phyloP scores from a whole-genome alignment of 2,329 filamentous ascomycete species.

The Penicillium decumbens region DNA sequence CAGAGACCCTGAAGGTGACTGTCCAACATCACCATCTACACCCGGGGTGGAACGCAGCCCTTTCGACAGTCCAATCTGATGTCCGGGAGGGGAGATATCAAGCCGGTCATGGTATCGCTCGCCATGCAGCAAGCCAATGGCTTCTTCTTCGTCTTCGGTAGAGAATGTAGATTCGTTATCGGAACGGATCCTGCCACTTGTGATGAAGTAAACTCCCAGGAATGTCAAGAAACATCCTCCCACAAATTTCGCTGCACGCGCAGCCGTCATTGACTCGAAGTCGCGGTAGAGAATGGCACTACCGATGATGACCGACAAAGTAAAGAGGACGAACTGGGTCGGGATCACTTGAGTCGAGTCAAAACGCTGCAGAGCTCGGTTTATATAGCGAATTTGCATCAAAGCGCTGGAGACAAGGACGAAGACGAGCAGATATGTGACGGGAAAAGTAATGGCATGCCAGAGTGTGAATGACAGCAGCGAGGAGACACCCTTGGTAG shows the following conservation, averaged over 20 bases:
- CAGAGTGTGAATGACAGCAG: constrained; percentile 88
- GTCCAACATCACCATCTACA: constrained; percentile 15
- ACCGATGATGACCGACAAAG: constrained; percentile 87
- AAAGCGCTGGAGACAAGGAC: constrained; percentile 79
- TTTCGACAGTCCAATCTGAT: constrained; percentile 19
- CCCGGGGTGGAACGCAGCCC: constrained; percentile 11
- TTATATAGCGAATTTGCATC: constrained; percentile 97
- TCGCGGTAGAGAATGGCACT: constrained; percentile 92
- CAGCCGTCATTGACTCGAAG: constrained; percentile 74
- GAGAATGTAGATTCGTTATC: constrained; percentile 61
- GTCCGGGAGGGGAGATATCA: constrained; percentile 28
- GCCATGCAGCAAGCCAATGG: constrained; percentile 38
- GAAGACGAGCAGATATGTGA: constrained; percentile 79
- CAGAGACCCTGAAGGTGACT: constrained; percentile 34
- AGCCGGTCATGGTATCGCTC: constrained; percentile 37
- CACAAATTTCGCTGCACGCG: constrained; percentile 76
- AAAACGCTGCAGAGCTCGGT: constrained; percentile 82
- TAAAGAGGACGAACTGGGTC: constrained; percentile 95
- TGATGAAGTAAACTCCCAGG: constrained; percentile 94
- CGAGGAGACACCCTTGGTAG: constrained; percentile 93
- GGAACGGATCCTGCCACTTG: constrained; percentile 65
- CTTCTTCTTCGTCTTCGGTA: constrained; percentile 59
- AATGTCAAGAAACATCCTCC: constrained; percentile 91
- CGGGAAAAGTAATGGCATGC: constrained; percentile 81
- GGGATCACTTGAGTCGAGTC: constrained; percentile 98